Evolutionary conservation across 2,329 filamentous ascomycete species (phyloP), one percentile per base, ranked within the genome.

Genomic region (Fusarium pseudoanthophilum): DNA sequence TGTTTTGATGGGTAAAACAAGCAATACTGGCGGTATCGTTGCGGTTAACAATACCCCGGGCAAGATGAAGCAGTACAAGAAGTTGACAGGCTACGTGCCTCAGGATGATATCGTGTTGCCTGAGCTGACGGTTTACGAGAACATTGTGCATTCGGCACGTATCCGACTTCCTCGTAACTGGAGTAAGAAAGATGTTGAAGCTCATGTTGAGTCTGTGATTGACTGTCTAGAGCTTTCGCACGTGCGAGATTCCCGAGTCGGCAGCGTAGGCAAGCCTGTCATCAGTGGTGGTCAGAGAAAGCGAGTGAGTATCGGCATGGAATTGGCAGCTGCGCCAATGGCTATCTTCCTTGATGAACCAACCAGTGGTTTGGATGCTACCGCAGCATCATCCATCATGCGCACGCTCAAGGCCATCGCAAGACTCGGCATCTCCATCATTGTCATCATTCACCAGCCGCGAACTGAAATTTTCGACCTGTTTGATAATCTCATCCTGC

Each of bases 61-160:
- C 18, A 84, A 83, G 69, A 83, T 88, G 79, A 83, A 83, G 75
- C 81, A 82, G 46, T 90, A 88, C 78, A 89, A 88, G 78, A 89
- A 90, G 76, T 81, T 90, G 64, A 89, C 90, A 32, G 88, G 88
- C 28, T 90, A 90, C 67, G 89, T 91, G 7, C 89, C 89, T 3
- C 89, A 91, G 73, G 87, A 91, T 69, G 89, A 91, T 76, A 85
- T 91, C 32, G 84, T 91, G 7, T 82, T 90, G 15, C 86, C 88
- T 0, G 87, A 91, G 75, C 79, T 91, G 51, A 91, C 89, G 0
- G 88, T 91, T 10, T 85, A 85, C 57, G 89, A 91, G 77, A 91
- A 91, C 65, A 89, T 91, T 46, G 80, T 90, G 9, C 88, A 91
- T 69, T 89, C 88, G 0, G 89, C 88, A 21, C 83, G 85, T 20